phyloP scores from a whole-genome alignment of 345 rosid species.

The Jatropha curcas region DNA sequence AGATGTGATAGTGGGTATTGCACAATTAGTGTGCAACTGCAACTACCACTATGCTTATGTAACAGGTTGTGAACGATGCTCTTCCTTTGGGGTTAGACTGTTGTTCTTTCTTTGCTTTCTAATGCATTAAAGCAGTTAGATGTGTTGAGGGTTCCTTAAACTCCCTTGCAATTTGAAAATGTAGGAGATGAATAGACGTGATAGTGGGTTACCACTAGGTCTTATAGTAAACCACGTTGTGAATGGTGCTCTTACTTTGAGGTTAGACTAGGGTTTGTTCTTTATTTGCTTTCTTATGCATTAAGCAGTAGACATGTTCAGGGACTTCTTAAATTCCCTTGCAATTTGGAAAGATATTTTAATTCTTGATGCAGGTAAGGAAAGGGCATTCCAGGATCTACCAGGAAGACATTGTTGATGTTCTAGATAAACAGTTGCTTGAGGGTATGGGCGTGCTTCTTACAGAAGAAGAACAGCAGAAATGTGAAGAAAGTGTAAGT shows the following conservation, averaged over 20 bases:
- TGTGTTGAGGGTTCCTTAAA: slow-evolving; percentile 4
- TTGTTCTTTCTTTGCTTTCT: background rate
- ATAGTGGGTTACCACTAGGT: background rate
- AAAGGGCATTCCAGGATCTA: slow-evolving; percentile 73
- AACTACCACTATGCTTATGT: background rate
- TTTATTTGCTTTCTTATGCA: slow-evolving; percentile 7
- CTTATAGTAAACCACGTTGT: background rate
- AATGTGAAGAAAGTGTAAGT: slow-evolving; percentile 83
- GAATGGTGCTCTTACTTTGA: background rate
- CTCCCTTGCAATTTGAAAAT: slow-evolving; percentile 13
- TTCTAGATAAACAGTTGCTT: slow-evolving; percentile 90
- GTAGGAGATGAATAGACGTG: background rate
- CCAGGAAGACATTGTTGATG: slow-evolving; percentile 91
- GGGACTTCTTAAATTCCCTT: slow-evolving; percentile 12
- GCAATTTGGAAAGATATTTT: slow-evolving; percentile 4
- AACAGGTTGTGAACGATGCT: background rate
- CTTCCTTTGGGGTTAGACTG: background rate
- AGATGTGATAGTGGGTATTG: background rate
- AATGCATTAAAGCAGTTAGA: slow-evolving; percentile 9
- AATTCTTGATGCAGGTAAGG: slow-evolving; percentile 61
- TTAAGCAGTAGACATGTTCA: background rate
- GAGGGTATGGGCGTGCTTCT: slow-evolving; percentile 99
- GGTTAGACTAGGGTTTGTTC: slow-evolving; percentile 4
- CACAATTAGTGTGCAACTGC: background rate
- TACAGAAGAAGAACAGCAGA: slow-evolving; percentile 94